phyloP scores from a whole-genome alignment of 257 asterid genomes.

The Gardenia jasminoides region DNA sequence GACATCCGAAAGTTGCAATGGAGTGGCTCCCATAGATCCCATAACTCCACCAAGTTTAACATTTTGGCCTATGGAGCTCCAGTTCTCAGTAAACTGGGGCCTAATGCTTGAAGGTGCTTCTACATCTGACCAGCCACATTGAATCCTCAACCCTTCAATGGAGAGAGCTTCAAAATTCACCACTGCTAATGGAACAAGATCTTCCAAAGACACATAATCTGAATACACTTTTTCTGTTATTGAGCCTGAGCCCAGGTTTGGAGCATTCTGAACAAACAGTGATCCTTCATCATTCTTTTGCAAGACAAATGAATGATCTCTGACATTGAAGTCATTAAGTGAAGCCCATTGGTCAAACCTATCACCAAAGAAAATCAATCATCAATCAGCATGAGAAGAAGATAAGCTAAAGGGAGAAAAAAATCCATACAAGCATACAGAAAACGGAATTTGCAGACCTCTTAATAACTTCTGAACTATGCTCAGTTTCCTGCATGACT shows the following conservation, averaged over 20 bases:
- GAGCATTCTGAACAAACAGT: slow-evolving; percentile 19
- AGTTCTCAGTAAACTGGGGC: slow-evolving; percentile 30
- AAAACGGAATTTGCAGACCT: slow-evolving; percentile 48
- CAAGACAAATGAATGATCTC: slow-evolving; percentile 18
- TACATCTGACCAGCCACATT: slow-evolving; percentile 57
- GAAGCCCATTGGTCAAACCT: slow-evolving; percentile 34
- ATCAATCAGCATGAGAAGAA: slow-evolving; percentile 18
- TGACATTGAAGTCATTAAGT: slow-evolving; percentile 13
- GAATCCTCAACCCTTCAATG: slow-evolving; percentile 74
- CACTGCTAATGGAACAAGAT: slow-evolving; percentile 60
- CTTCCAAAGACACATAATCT: slow-evolving; percentile 48
- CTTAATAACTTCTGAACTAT: slow-evolving; percentile 26
- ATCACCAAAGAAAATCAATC: neutral
- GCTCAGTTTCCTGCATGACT: slow-evolving; percentile 44
- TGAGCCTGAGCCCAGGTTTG: slow-evolving; percentile 28
- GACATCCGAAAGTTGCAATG: slow-evolving; percentile 23
- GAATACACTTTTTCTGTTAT: slow-evolving; percentile 29
- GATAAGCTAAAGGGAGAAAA: slow-evolving; percentile 6
- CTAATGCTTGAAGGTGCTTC: slow-evolving; percentile 58
- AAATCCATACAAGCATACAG: neutral
- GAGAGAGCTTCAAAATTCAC: slow-evolving; percentile 57
- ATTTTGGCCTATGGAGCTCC: slow-evolving; percentile 17
- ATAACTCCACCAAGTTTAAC: slow-evolving; percentile 18
- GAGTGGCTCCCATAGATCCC: slow-evolving; percentile 19
- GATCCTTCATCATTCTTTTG: slow-evolving; percentile 17